Conservation (phyloP, 208 protist species). For the Leptomonas seymouri region DNA sequence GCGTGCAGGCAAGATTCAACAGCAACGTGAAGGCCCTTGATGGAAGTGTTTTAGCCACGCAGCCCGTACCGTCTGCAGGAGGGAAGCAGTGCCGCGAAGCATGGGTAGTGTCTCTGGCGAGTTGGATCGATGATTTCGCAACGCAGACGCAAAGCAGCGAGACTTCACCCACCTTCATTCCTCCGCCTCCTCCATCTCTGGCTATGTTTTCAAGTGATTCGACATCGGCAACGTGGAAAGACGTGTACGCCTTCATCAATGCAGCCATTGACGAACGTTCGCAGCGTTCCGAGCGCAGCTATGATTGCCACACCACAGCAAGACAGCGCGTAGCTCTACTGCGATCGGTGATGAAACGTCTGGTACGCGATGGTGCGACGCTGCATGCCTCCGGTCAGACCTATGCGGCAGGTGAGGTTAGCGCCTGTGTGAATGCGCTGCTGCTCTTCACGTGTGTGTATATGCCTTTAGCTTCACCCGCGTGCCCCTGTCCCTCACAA, state of each 20-base stretch:
- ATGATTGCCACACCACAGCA: background rate
- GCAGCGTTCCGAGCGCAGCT: background rate
- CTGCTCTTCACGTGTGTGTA: conserved; percentile 18
- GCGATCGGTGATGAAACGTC: background rate
- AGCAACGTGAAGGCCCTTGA: background rate
- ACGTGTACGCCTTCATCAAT: background rate
- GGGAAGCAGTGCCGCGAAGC: background rate
- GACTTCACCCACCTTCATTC: background rate
- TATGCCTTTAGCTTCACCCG: background rate
- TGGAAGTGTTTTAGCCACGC: background rate
- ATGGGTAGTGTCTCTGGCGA: background rate
- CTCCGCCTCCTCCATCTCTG: background rate
- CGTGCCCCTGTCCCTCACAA: background rate
- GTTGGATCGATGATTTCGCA: background rate
- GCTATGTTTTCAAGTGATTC: background rate
- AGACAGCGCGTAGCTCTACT: background rate
- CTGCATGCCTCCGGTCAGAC: background rate
- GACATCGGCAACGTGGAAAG: background rate
- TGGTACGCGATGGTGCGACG: background rate
- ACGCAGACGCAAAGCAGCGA: background rate
- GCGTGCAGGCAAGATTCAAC: background rate
- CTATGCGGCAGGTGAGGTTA: background rate
- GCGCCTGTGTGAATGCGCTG: conserved; percentile 13
- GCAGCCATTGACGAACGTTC: background rate
- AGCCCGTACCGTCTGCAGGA: background rate